Evolutionary conservation across 768 basidiomycete species (phyloP).

Genomic region (Termitomyces eurrhizus): DNA sequence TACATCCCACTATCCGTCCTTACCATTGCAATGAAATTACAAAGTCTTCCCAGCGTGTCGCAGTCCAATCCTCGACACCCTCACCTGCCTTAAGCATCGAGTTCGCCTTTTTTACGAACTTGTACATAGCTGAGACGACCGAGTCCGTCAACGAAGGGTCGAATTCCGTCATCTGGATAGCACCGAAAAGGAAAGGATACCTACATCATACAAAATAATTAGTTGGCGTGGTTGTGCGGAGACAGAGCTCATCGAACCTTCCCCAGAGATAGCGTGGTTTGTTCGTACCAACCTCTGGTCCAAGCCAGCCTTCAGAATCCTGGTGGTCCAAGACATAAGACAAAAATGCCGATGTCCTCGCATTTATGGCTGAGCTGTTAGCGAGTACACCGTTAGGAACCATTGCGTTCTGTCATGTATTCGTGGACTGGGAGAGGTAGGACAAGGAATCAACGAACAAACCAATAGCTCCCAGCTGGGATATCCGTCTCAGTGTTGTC

Average conservation of each 20-base stretch:
- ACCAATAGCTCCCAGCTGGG: conserved; percentile 56
- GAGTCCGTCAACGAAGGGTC: conserved; percentile 37
- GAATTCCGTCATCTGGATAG: conserved; percentile 52
- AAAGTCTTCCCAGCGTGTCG: conserved; percentile 57
- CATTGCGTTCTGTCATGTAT: conserved; percentile 41
- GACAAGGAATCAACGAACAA: conserved; percentile 32
- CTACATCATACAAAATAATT: conserved; percentile 17
- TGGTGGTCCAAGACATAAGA: conserved; percentile 49
- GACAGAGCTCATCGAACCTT: conserved; percentile 23
- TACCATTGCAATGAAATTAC: conserved; percentile 54
- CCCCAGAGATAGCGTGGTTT: conserved; percentile 55
- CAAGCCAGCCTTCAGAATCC: conserved; percentile 53
- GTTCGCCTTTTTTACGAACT: conserved; percentile 50
- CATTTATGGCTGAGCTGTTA: conserved; percentile 41
- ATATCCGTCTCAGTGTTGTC: background rate
- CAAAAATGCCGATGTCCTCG: conserved; percentile 44
- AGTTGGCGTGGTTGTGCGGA: background rate
- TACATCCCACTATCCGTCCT: background rate
- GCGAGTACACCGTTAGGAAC: conserved; percentile 47
- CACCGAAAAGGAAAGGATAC: conserved; percentile 56
- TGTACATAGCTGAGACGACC: conserved; percentile 48
- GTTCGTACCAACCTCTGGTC: conserved; percentile 48
- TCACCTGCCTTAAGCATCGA: conserved; percentile 49
- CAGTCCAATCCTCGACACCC: conserved; percentile 51
- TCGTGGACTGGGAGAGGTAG: background rate